A percentile compares a stretch with the other conserved stretches of the same genome.
These are phyloP conservation scores for Nakataea oryzae DNA, from an alignment of 2,329 filamentous ascomycete species.

Conservation along the genomic window DNA sequence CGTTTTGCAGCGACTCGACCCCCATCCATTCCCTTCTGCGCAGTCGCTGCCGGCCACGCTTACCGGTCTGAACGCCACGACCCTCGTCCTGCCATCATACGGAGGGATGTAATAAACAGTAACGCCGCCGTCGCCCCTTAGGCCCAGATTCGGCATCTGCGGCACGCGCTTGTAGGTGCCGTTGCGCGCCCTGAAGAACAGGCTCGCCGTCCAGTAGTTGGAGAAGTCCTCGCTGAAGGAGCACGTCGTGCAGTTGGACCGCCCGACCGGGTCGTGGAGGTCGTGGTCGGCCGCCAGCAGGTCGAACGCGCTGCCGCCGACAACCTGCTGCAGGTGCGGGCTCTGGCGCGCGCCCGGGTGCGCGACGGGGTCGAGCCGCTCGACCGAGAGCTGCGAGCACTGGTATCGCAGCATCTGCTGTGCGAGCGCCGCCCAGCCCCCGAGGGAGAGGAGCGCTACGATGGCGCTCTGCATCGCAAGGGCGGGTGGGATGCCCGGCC, in stretches of 20 bases:
- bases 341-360: slow-evolving; percentile 23
- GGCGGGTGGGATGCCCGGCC: background rate
- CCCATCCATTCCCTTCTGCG: background rate
- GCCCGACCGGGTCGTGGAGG: slow-evolving; percentile 9
- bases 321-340: slow-evolving; percentile 26
- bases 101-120: slow-evolving; percentile 31
- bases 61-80: slow-evolving; percentile 30
- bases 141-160: slow-evolving; percentile 3
- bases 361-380: slow-evolving; percentile 17
- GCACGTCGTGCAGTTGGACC: slow-evolving; percentile 17
- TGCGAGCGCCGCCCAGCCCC: slow-evolving; percentile 1
- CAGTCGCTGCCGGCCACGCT: slow-evolving; percentile 5
- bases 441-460: background rate
- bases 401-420: slow-evolving; percentile 14
- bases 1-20: background rate
- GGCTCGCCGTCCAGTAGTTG: slow-evolving; percentile 24
- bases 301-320: slow-evolving; percentile 30
- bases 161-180: slow-evolving; percentile 17
- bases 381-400: slow-evolving; percentile 13
- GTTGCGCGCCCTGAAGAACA: slow-evolving; percentile 18
- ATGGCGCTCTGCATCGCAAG: background rate
- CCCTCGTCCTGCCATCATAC: slow-evolving; percentile 23
- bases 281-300: slow-evolving; percentile 16
- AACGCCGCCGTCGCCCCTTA: slow-evolving; percentile 10
- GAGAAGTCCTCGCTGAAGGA: slow-evolving; percentile 24